Evolutionary conservation across 192 early-diverging fungal species (phyloP), one percentile per base, ranked within the genome.

Genomic region (Linnemannia elongata): DNA sequence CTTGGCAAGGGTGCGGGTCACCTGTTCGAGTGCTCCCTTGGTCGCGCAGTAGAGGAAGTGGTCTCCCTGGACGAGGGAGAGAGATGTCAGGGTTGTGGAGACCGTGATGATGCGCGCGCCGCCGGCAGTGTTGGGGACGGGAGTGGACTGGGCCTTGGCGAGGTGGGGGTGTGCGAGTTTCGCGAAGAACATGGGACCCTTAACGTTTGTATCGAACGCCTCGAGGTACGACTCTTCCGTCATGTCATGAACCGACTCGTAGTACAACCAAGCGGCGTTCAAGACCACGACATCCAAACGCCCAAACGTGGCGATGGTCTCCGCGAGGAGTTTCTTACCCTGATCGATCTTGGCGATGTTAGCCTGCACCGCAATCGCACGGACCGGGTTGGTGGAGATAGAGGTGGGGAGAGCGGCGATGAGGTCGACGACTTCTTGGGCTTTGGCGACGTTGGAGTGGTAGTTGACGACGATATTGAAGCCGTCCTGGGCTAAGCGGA

Each of bases 391-490:
- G 10, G 4, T 30, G 24, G 1, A 3, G 13, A 1, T 9, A 20
- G 24, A 8, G 10, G 27, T 22, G 68, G 45, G 24, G 24, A 39
- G 15, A 17, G 15, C 17, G 9, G 63, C 17, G 35, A 78, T 70
- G 3, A 70, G 44, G 5, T 69, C 66, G 36, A 78, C 68, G 77
- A 78, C 77, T 69, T 78, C 42, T 30, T 97, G 91, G 36, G 94
- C 93, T 76, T 76, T 95, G 94, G 77, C 94, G 89, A 68, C 96
- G 94, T 87, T 97, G 95, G 82, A 97, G 93, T 45, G 96, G 94
- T 30, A 97, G 94, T 72, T 91, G 88, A 69, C 94, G 93, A 70
- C 74, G 36, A 76, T 52, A 24, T 55, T 35, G 54, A 55, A 52
- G 10, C 97, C 97, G 30, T 91, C 88, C 77, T 94, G 96, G 35